Percentiles rank a stretch among this genome's conserved stretches.
These are phyloP conservation scores for Cladophialophora immunda DNA, from an alignment of 2,329 filamentous ascomycete species.

Conservation along the genomic window DNA sequence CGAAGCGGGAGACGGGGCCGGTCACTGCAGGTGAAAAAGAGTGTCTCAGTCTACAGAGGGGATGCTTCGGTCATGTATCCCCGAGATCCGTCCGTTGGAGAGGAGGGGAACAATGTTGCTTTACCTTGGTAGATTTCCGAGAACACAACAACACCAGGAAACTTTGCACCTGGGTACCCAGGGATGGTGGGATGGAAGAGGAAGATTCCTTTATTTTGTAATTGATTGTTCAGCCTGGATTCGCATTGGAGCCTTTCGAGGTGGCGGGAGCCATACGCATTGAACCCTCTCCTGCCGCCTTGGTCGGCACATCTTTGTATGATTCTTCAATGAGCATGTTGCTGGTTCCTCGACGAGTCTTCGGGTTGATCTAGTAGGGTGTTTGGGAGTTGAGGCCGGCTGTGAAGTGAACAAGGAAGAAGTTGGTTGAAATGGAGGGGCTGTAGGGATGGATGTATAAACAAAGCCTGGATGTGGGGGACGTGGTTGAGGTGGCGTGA, in stretches of 20 bases:
- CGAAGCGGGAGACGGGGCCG: constrained; percentile 87
- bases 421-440: background rate
- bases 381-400: background rate
- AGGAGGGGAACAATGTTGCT: constrained; percentile 25
- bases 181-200: constrained; percentile 86
- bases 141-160: constrained; percentile 87
- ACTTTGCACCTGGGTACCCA: constrained; percentile 86
- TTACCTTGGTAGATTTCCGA: constrained; percentile 95
- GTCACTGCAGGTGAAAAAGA: constrained; percentile 67
- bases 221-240: constrained; percentile 25
- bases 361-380: background rate
- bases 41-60: background rate
- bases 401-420: background rate
- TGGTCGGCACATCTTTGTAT: constrained; percentile 67
- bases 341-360: background rate
- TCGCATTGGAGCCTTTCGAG: constrained; percentile 1
- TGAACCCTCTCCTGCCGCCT: constrained; percentile 62
- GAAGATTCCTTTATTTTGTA: constrained; percentile 73
- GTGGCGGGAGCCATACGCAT: constrained; percentile 59
- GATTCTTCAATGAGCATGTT: constrained; percentile 69
- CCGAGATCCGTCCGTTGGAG: background rate
- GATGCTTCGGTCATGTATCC: background rate
- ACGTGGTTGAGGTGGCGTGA: constrained; percentile 1
- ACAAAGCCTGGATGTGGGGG: background rate
- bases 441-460: background rate